Evolutionary conservation across 2,329 filamentous ascomycete species (phyloP).

Genomic region (Curvularia hawaiiensis): DNA sequence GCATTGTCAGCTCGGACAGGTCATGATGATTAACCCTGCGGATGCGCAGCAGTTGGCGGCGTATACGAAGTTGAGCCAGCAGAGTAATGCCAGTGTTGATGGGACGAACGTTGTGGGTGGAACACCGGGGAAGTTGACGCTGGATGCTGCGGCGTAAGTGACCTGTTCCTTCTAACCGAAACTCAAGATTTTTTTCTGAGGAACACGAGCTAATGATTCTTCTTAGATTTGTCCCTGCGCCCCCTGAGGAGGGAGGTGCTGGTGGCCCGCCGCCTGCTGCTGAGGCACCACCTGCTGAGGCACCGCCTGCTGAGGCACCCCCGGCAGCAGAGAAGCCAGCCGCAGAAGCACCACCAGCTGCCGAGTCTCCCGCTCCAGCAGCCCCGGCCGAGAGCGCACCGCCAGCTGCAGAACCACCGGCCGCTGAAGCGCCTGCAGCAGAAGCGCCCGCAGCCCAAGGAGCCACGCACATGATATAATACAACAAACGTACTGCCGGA

Average conservation of each 20-base stretch:
- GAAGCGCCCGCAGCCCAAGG: constrained; percentile 2
- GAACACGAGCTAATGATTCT: constrained; percentile 2
- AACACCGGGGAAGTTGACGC: constrained; percentile 25
- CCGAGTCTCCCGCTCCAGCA: background rate
- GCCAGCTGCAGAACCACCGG: constrained; percentile 9
- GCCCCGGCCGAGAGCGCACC: background rate
- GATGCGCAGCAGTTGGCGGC: constrained; percentile 32
- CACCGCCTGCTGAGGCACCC: background rate
- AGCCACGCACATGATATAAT: background rate
- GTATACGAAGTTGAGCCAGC: constrained; percentile 35
- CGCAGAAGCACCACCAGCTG: background rate
- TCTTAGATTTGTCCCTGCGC: constrained; percentile 29
- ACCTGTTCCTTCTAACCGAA: background rate
- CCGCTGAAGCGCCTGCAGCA: constrained; percentile 10
- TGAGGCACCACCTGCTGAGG: constrained; percentile 3
- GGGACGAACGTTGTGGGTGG: constrained; percentile 30
- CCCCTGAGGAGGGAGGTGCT: constrained; percentile 25
- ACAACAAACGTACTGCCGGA: background rate
- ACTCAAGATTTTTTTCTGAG: too few species aligned
- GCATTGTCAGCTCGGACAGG: constrained; percentile 38
- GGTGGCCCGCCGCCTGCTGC: constrained; percentile 17
- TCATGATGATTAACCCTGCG: constrained; percentile 37
- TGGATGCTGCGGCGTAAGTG: constrained; percentile 35
- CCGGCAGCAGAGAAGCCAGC: background rate
- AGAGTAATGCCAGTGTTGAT: constrained; percentile 28